Conservation (phyloP, 116 monocot genomes). For the Papilionanthe hybrid region DNA sequence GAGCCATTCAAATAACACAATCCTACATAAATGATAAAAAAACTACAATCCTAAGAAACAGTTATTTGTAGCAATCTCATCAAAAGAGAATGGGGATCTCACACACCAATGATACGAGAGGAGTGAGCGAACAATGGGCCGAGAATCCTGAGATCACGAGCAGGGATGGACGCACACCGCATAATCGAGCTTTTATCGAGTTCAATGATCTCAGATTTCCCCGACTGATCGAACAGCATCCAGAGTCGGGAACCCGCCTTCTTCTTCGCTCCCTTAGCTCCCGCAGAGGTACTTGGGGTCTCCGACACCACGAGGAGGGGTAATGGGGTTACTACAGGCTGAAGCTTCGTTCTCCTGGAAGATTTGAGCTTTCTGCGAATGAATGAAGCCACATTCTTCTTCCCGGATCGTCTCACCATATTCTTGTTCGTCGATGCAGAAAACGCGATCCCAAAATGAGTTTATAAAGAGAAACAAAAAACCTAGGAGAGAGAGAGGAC, state of each 20-base stretch:
- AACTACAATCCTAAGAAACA: background rate
- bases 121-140: constrained; percentile 55
- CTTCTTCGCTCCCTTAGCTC: constrained; percentile 23
- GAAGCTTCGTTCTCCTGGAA: constrained; percentile 11
- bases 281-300: background rate
- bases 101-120: constrained; percentile 43
- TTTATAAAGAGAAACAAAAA: background rate
- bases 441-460: background rate
- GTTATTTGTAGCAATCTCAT: background rate
- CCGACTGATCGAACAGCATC: constrained; percentile 37
- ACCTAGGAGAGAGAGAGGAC: background rate
- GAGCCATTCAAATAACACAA: no score
- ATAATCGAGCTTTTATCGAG: constrained; percentile 44
- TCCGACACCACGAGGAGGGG: background rate
- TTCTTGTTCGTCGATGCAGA: background rate
- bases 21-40: no score
- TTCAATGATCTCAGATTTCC: constrained; percentile 35
- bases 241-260: constrained; percentile 41
- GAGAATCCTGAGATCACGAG: constrained; percentile 44
- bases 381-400: constrained; percentile 25
- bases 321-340: background rate
- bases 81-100: background rate
- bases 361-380: constrained; percentile 18
- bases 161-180: constrained; percentile 23
- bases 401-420: constrained; percentile 29